A percentile compares a stretch with the other conserved stretches of the same genome.
These are phyloP conservation scores for Dioszegia aurantiaca DNA, from an alignment of 768 basidiomycete genomes.

Conservation along the genomic window DNA sequence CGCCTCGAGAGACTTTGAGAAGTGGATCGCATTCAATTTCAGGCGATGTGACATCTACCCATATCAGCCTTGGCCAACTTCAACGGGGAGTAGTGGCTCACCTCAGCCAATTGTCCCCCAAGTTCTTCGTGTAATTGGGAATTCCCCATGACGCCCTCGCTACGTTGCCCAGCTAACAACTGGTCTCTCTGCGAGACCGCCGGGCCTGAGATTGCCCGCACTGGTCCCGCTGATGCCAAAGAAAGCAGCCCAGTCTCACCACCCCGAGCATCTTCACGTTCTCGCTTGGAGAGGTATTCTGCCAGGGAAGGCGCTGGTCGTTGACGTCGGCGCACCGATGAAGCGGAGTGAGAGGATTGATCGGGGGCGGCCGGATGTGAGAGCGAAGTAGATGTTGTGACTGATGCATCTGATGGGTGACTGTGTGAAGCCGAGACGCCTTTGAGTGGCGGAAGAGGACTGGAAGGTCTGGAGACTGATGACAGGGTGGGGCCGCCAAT, in stretches of 20 bases:
- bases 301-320: constrained; percentile 12
- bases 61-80: constrained; percentile 9
- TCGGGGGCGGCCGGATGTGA: too few relatives aligned
- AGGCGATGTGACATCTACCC: constrained; percentile 81
- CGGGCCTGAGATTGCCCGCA: neutral
- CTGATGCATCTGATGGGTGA: too few relatives aligned
- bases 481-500: neutral
- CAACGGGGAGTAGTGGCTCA: constrained; percentile 17
- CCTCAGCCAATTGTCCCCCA: constrained; percentile 48
- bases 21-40: constrained; percentile 75
- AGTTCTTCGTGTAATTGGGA: constrained; percentile 49
- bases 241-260: constrained; percentile 32
- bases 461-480: neutral
- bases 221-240: constrained; percentile 11
- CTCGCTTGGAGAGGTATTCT: constrained; percentile 30
- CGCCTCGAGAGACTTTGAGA: constrained; percentile 67
- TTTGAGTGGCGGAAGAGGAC: neutral
- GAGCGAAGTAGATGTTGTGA: too few relatives aligned
- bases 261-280: constrained; percentile 28
- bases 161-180: constrained; percentile 26
- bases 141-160: constrained; percentile 32
- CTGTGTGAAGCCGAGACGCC: too few relatives aligned
- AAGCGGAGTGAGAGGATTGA: too few relatives aligned
- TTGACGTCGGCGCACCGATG: neutral
- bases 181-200: constrained; percentile 20